Evolutionary conservation across 495 filamentous ascomycete species (phyloP).

Genomic region (Letharia lupina): DNA sequence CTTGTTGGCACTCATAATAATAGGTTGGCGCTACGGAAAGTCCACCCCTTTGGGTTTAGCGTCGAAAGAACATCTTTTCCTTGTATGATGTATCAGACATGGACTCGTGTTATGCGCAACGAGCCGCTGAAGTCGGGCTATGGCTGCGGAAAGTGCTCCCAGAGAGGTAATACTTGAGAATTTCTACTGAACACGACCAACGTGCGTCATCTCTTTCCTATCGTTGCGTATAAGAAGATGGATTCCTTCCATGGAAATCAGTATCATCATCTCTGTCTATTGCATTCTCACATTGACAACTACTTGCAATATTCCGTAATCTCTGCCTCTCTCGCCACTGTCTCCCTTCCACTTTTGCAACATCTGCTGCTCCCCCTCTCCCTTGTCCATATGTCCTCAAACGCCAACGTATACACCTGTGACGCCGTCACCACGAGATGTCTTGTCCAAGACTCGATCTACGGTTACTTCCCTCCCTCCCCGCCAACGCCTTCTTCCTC

Average conservation of each 20-base stretch:
- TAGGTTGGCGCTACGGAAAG: conserved; percentile 2
- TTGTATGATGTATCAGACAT: neutral
- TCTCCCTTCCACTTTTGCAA: neutral
- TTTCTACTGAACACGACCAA: neutral
- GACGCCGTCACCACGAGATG: conserved; percentile 41
- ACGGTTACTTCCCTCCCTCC: conserved; percentile 58
- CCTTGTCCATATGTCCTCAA: neutral
- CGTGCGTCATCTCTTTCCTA: neutral
- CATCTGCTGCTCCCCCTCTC: neutral
- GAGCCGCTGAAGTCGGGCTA: neutral
- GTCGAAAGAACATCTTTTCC: too few relatives aligned
- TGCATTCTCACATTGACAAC: neutral
- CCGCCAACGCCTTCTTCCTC: conserved; percentile 53
- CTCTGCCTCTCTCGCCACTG: neutral
- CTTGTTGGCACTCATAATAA: neutral
- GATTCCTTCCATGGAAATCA: neutral
- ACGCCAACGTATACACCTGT: conserved; percentile 30
- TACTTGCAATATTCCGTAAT: neutral
- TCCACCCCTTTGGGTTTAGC: neutral
- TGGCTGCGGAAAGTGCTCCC: neutral
- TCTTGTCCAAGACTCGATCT: conserved; percentile 51
- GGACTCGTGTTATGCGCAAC: neutral
- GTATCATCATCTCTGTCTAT: neutral
- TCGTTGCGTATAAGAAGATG: neutral
- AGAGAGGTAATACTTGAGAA: neutral